Percentiles rank a stretch among this genome's conserved stretches.
phyloP scores from a whole-genome alignment of 179 eudicot genomes.

The Silene vulgaris region DNA sequence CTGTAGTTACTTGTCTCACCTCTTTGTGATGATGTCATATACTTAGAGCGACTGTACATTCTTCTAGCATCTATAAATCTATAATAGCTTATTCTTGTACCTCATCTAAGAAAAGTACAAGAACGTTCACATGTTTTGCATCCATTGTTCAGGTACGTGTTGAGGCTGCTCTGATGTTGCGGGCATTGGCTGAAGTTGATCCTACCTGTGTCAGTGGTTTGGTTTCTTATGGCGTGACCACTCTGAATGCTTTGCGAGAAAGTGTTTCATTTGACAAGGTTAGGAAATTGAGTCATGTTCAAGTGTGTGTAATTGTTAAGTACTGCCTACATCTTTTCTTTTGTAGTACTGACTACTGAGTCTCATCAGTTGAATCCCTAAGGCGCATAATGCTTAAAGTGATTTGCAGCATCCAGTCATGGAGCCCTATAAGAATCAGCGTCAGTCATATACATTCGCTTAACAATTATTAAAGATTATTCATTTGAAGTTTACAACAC shows the following conservation, averaged over 20 bases:
- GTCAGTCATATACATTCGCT: neutral
- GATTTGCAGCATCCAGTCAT: slow-evolving; percentile 5
- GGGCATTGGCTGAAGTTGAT: slow-evolving; percentile 93
- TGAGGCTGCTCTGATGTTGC: slow-evolving; percentile 87
- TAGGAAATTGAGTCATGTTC: slow-evolving; percentile 16
- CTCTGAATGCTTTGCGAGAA: slow-evolving; percentile 71
- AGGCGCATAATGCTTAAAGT: slow-evolving; percentile 10
- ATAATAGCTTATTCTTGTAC: neutral
- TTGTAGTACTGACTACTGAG: neutral
- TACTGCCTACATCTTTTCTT: slow-evolving; percentile 13
- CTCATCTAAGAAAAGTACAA: neutral
- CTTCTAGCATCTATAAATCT: neutral
- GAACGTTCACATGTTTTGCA: slow-evolving; percentile 8
- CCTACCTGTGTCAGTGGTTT: slow-evolving; percentile 96
- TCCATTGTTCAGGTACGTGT: slow-evolving; percentile 59
- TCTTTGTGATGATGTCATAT: neutral
- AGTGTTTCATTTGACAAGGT: slow-evolving; percentile 90
- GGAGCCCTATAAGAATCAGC: neutral
- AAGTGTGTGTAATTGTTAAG: slow-evolving; percentile 11
- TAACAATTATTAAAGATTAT: neutral
- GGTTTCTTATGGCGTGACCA: slow-evolving; percentile 84
- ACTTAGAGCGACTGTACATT: neutral
- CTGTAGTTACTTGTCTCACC: neutral
- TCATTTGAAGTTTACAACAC: neutral
- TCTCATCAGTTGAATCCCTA: neutral